Conservation (phyloP, 352 stramenopile species). For the Globisporangium acanthophoron region DNA sequence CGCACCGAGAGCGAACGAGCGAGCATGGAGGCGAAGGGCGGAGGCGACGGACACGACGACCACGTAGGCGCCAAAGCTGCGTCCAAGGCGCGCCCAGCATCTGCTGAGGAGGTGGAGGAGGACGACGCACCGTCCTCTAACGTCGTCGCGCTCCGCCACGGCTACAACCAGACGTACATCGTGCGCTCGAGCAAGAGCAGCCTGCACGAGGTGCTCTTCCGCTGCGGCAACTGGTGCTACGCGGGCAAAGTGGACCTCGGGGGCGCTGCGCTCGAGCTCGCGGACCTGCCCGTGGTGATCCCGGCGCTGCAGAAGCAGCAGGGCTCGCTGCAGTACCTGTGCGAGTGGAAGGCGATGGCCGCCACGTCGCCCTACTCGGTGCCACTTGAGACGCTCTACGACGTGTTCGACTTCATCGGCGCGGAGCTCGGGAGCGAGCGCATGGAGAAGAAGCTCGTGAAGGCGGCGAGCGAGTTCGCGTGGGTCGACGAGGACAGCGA, state of each 20-base stretch:
- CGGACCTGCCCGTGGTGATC: constrained; percentile 87
- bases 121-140: constrained; percentile 51
- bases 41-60: constrained; percentile 14
- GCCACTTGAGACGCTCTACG: constrained; percentile 74
- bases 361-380: constrained; percentile 58
- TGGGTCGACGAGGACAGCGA: constrained; percentile 89
- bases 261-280: constrained; percentile 68
- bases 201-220: constrained; percentile 90
- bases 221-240: constrained; percentile 95
- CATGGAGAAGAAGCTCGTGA: constrained; percentile 84
- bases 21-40: constrained; percentile 59
- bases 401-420: constrained; percentile 81
- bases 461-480: constrained; percentile 73
- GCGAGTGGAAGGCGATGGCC: constrained; percentile 82
- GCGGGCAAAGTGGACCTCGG: constrained; percentile 87
- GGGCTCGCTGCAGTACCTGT: constrained; percentile 88
- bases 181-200: constrained; percentile 62
- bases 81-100: constrained; percentile 16
- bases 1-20: not conserved
- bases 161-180: constrained; percentile 93
- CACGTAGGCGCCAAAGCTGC: constrained; percentile 15
- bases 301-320: constrained; percentile 93
- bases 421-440: constrained; percentile 74
- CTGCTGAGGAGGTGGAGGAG: constrained; percentile 24
- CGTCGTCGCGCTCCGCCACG: constrained; percentile 73